A percentile compares a stretch with the other conserved stretches of the same genome.
These are phyloP conservation scores for Hydnum rufescens DNA, from an alignment of 768 basidiomycete genomes.

Conservation along the genomic window DNA sequence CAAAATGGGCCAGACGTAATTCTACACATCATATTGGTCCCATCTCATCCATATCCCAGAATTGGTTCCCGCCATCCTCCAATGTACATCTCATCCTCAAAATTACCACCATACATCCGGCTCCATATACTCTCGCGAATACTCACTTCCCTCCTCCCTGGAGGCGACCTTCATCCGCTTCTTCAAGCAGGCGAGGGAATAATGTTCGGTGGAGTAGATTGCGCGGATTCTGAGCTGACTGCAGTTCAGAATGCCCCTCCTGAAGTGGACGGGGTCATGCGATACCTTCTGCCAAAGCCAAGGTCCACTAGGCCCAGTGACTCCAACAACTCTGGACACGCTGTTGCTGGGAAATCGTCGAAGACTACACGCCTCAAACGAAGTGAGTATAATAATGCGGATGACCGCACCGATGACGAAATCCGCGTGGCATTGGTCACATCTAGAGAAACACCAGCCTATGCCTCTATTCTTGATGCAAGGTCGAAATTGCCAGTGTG, in stretches of 20 bases:
- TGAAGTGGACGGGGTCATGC: conserved; percentile 45
- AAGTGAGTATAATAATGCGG: no score
- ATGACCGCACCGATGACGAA: conserved; percentile 27
- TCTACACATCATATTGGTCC: conserved; percentile 43
- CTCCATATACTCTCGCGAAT: conserved; percentile 58
- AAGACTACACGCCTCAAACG: no score
- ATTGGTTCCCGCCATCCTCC: conserved; percentile 32
- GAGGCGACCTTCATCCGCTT: conserved; percentile 23
- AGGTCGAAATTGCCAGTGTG: conserved; percentile 63
- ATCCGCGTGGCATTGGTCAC: conserved; percentile 35
- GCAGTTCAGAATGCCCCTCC: conserved; percentile 49
- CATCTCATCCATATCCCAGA: conserved; percentile 26
- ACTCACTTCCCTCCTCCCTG: conserved; percentile 27
- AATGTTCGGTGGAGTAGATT: conserved; percentile 45
- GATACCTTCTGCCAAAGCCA: conserved; percentile 27
- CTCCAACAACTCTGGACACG: not conserved
- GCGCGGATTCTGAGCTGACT: conserved; percentile 54
- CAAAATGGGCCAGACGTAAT: conserved; percentile 38
- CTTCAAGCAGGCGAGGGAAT: conserved; percentile 52
- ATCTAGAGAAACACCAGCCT: conserved; percentile 28
- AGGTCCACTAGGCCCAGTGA: not conserved
- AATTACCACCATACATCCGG: conserved; percentile 60
- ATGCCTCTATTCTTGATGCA: conserved; percentile 31
- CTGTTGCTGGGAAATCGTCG: not conserved
- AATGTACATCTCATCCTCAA: conserved; percentile 52